Percentiles rank a stretch among this genome's conserved stretches.
phyloP scores from a whole-genome alignment of 2,329 filamentous ascomycete species.

The Phyllosticta ampelicida region DNA sequence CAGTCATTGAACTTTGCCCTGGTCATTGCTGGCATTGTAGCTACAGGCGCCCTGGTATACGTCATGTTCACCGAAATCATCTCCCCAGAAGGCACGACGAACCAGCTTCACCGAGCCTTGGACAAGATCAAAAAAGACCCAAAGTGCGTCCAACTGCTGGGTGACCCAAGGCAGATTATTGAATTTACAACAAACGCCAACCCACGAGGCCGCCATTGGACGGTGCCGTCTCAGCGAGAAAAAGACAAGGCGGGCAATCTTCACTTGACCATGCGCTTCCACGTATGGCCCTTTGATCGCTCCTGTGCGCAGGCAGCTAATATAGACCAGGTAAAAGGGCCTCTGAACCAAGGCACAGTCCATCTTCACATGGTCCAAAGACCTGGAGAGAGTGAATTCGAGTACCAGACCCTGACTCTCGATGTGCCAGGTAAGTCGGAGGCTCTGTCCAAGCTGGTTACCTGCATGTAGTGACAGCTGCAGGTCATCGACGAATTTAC shows the following conservation, averaged over 20 bases:
- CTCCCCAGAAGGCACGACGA: slow-evolving; percentile 63
- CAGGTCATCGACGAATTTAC: slow-evolving; percentile 5
- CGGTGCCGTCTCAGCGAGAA: slow-evolving; percentile 48
- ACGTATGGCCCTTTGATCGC: slow-evolving; percentile 30
- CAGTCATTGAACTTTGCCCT: slow-evolving; percentile 82
- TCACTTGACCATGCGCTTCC: slow-evolving; percentile 74
- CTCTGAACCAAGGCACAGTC: slow-evolving; percentile 60
- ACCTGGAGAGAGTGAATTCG: slow-evolving; percentile 53
- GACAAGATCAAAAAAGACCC: slow-evolving; percentile 64
- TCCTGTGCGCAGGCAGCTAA: background rate
- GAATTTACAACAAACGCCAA: slow-evolving; percentile 32
- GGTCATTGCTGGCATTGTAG: slow-evolving; percentile 59
- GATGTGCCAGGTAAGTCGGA: slow-evolving; percentile 57
- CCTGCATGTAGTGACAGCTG: background rate
- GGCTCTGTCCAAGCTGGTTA: background rate
- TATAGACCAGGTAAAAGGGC: slow-evolving; percentile 58
- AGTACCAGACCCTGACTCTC: slow-evolving; percentile 70
- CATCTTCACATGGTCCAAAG: slow-evolving; percentile 66
- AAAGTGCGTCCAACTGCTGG: slow-evolving; percentile 62
- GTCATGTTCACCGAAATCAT: slow-evolving; percentile 28
- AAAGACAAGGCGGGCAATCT: slow-evolving; percentile 67
- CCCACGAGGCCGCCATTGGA: slow-evolving; percentile 31
- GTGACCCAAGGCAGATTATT: slow-evolving; percentile 55
- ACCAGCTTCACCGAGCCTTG: slow-evolving; percentile 80
- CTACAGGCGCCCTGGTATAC: slow-evolving; percentile 61